Evolutionary conservation across 345 rosid genomes (phyloP).

Genomic region (Eucalyptus melliodora): DNA sequence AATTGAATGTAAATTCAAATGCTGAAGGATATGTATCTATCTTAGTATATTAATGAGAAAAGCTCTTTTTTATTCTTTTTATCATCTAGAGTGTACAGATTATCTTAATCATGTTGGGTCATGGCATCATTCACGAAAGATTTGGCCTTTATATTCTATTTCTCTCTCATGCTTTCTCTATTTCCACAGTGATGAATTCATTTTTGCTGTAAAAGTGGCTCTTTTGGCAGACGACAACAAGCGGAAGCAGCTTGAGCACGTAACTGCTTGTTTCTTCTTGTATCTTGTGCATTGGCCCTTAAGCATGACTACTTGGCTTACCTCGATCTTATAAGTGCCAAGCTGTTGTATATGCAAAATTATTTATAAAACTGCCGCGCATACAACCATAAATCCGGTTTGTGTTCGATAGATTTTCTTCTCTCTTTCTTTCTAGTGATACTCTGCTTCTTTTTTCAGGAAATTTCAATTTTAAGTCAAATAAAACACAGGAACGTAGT

Average conservation of each 20-base stretch:
- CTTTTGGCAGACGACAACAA: slow-evolving; percentile 67
- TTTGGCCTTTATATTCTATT: too few relatives aligned
- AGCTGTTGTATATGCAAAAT: neutral
- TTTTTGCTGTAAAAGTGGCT: slow-evolving; percentile 80
- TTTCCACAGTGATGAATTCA: slow-evolving; percentile 43
- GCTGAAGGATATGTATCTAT: too few relatives aligned
- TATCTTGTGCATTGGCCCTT: neutral
- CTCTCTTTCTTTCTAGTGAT: neutral
- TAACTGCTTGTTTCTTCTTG: neutral
- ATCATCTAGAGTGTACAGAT: too few relatives aligned
- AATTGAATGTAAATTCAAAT: too few relatives aligned
- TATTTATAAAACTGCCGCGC: accelerated
- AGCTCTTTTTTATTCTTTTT: too few relatives aligned
- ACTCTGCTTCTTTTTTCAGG: slow-evolving; percentile 29
- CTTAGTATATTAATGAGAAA: too few relatives aligned
- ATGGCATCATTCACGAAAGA: too few relatives aligned
- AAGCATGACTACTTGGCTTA: neutral
- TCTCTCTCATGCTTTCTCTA: neutral
- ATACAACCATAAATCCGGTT: neutral
- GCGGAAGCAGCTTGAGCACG: slow-evolving; percentile 65
- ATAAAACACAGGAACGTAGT: slow-evolving; percentile 31
- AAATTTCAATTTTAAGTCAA: slow-evolving; percentile 61
- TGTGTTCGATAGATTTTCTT: neutral
- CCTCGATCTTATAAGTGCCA: neutral
- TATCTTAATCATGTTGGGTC: too few relatives aligned